Base-by-base conservation (phyloP, 108 stramenopile species). In the Skeletonema costatum region DNA sequence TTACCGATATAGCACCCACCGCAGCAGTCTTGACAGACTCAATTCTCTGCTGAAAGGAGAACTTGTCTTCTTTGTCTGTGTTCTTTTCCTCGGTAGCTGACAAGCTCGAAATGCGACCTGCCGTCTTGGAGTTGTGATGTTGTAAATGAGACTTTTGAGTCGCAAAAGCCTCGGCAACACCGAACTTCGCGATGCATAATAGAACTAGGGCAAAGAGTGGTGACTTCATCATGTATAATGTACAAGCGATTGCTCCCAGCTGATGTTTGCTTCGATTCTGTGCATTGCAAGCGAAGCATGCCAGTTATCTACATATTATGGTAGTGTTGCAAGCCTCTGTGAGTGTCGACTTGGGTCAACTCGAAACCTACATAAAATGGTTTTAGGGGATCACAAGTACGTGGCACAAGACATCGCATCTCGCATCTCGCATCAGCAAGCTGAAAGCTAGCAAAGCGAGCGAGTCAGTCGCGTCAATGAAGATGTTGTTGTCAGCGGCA, bases 11-110 rank as follows among this genome's bases (percentile, higher is more conserved):
- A 21, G 82, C 86, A 19, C 93, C 93, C 7, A 91, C 56, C 10
- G 83, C 82, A 16, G 81, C 80, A 58, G 81, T 86, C 62, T 94
- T 91, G 58, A 86, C 38, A 14, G 90, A 91, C 82, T 91, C 93
- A 46, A 94, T 86, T 33, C 91, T 70, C 69, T 92, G 91, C 44
- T 48, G 68, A 62, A 88, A 76, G 38, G 89, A 91, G 69, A 93
- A 93, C 46, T 91, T 88, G 56, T 83, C 84, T 29, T 85, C 85
- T 7, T 64, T 70, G n/a, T 70, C 48, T 9, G 7, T 25, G 5
- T 9, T 25, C 9, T 56, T 56, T 56, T n/a, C n/a, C 53, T 56
- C 9, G 29, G 53, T 56, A 56, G 53, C 25, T 56, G 53, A 56
- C 25, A 56, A 5, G 7, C 53, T 56, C 21, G 25, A 21, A 56